Conservation (phyloP, 108 stramenopile species). For the Fragilariopsis cylindrus region DNA sequence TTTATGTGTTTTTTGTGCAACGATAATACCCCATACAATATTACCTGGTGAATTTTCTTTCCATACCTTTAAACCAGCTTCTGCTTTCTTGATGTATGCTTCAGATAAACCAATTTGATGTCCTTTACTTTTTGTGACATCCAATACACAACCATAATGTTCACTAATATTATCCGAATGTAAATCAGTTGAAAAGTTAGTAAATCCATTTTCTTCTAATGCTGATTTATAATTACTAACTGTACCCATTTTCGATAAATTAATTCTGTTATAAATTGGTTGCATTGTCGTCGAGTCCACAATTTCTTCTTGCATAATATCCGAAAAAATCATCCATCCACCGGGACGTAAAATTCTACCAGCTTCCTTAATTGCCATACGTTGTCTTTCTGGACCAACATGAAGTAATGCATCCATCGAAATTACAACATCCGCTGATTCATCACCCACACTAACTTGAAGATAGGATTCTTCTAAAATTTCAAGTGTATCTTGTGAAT, state of each 20-base stretch:
- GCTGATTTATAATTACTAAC: constrained; percentile 38
- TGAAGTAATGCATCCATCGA: constrained; percentile 45
- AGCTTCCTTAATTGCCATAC: constrained; percentile 38
- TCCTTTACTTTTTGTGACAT: constrained; percentile 33
- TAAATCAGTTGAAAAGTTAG: constrained; percentile 31
- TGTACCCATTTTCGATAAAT: constrained; percentile 45
- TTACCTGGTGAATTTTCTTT: constrained; percentile 34
- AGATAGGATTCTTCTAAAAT: constrained; percentile 48
- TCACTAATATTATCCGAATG: constrained; percentile 38
- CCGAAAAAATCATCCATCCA: constrained; percentile 50
- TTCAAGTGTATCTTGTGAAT: constrained; percentile 20
- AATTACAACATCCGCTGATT: constrained; percentile 44
- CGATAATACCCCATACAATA: constrained; percentile 50
- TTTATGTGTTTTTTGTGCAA: constrained; percentile 44
- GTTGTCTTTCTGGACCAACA: constrained; percentile 48
- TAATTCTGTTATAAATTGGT: constrained; percentile 46
- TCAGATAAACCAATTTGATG: constrained; percentile 29
- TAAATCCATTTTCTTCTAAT: constrained; percentile 34
- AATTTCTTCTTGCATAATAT: constrained; percentile 42
- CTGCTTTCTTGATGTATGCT: constrained; percentile 30
- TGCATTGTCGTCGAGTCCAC: constrained; percentile 25
- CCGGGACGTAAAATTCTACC: constrained; percentile 48
- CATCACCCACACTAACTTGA: constrained; percentile 31
- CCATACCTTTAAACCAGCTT: constrained; percentile 41
- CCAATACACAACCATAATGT: constrained; percentile 42